phyloP scores from a whole-genome alignment of 1,284 basidiomycete species.

The Polyporus tsugae region DNA sequence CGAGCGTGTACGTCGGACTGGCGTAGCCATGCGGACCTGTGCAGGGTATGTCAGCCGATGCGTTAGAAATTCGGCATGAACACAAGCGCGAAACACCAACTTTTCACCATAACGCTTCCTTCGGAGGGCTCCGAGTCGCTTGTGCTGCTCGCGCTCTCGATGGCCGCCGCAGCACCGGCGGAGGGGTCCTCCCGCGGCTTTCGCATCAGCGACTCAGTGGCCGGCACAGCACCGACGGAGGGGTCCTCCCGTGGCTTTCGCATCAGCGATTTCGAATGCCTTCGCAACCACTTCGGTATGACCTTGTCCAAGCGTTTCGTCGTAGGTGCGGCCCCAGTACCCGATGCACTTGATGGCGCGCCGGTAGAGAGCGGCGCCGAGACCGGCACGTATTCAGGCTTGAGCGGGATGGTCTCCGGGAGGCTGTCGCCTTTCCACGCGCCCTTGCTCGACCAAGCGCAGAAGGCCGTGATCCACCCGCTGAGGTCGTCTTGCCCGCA shows the following conservation, averaged over 20 bases:
- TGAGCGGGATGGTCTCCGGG: background rate
- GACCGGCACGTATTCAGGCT: background rate
- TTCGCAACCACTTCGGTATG: background rate
- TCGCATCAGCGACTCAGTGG: background rate
- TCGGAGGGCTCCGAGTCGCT: background rate
- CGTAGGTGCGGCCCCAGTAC: background rate
- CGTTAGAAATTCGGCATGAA: background rate
- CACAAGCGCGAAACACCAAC: background rate
- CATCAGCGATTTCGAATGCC: background rate
- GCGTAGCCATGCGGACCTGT: background rate
- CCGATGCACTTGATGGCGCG: no score
- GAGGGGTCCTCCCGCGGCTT: background rate
- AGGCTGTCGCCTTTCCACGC: background rate
- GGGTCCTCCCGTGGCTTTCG: background rate
- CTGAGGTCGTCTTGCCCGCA: constrained; percentile 39
- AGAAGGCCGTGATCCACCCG: constrained; percentile 52
- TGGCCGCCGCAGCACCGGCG: background rate
- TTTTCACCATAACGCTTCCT: background rate
- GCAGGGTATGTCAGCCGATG: no score
- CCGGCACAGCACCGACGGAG: background rate
- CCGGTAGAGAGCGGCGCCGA: background rate
- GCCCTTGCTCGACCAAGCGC: constrained; percentile 48
- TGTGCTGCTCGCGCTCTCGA: background rate
- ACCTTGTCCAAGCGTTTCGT: background rate
- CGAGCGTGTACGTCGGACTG: constrained; percentile 33